Conservation (phyloP, 495 filamentous ascomycete genomes). For the Penicillium robsamsonii region DNA sequence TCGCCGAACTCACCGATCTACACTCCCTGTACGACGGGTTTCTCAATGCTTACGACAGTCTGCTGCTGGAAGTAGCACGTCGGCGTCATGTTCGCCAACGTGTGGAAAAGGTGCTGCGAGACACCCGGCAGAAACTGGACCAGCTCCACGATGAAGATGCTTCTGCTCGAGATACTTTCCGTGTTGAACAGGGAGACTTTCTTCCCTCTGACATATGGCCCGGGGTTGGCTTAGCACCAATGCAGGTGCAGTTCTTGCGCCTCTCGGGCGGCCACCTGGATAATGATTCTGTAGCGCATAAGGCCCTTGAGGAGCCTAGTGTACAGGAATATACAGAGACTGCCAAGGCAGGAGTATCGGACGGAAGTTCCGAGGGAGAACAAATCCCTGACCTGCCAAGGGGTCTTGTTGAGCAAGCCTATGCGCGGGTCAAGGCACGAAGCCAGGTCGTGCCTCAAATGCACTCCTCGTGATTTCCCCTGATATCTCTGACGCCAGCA, state of each 20-base stretch:
- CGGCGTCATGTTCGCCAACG: conserved; percentile 67
- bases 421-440: conserved; percentile 37
- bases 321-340: neutral
- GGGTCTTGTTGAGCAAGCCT: conserved; percentile 54
- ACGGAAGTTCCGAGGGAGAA: conserved; percentile 34
- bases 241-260: conserved; percentile 53
- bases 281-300: conserved; percentile 12
- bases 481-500: neutral
- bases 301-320: conserved; percentile 8
- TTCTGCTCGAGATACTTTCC: conserved; percentile 73
- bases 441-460: conserved; percentile 4
- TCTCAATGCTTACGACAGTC: conserved; percentile 73
- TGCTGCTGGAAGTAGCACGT: conserved; percentile 79
- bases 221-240: conserved; percentile 59
- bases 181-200: conserved; percentile 77
- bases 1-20: conserved; percentile 71
- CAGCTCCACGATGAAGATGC: conserved; percentile 73
- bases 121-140: conserved; percentile 71
- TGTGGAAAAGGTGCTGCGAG: conserved; percentile 69
- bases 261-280: conserved; percentile 40
- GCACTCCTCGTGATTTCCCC: neutral
- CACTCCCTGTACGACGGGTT: conserved; percentile 80
- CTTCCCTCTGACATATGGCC: conserved; percentile 90
- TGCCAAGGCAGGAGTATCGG: conserved; percentile 9
- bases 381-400: conserved; percentile 54